A percentile compares a stretch with the other conserved stretches of the same genome.
These are phyloP conservation scores for Blastocystis sp. DNA, from an alignment of 352 stramenopile genomes.

Conservation along the genomic window DNA sequence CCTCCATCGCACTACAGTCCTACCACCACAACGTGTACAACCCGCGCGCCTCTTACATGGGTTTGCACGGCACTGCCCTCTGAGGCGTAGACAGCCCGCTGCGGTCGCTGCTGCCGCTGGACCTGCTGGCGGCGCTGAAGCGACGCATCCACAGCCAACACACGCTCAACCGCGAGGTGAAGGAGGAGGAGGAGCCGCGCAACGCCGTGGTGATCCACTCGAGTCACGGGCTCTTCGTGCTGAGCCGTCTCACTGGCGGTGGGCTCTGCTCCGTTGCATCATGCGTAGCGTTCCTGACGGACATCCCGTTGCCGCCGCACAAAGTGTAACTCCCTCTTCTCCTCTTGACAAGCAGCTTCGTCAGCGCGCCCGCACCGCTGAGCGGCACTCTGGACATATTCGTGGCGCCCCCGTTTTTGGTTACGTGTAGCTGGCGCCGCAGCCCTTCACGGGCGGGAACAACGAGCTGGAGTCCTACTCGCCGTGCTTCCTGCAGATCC, in stretches of 20 bases:
- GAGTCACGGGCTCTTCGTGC: background rate
- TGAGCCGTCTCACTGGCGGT: background rate
- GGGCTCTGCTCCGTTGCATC: background rate
- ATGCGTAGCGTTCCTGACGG: background rate
- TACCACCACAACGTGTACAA: slow-evolving; percentile 28
- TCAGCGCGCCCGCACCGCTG: background rate
- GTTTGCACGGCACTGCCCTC: background rate
- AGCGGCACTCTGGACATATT: background rate
- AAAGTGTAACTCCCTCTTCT: background rate
- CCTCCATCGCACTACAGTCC: background rate
- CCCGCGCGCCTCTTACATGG: background rate
- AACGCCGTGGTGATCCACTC: slow-evolving; percentile 11
- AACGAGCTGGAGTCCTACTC: slow-evolving; percentile 8
- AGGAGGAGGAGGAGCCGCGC: background rate
- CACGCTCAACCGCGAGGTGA: background rate
- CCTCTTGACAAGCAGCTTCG: too few relatives aligned
- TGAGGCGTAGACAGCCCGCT: slow-evolving; percentile 18
- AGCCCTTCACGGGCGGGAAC: slow-evolving; percentile 36
- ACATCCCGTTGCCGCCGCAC: background rate
- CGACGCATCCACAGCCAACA: background rate
- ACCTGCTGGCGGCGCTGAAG: background rate
- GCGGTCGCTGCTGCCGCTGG: slow-evolving; percentile 19
- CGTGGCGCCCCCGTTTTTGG: background rate
- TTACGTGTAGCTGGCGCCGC: background rate
- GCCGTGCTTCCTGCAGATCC: slow-evolving; percentile 9